Evolutionary conservation across 1,284 basidiomycete genomes (phyloP).

Genomic region (Phlebopus sp.): DNA sequence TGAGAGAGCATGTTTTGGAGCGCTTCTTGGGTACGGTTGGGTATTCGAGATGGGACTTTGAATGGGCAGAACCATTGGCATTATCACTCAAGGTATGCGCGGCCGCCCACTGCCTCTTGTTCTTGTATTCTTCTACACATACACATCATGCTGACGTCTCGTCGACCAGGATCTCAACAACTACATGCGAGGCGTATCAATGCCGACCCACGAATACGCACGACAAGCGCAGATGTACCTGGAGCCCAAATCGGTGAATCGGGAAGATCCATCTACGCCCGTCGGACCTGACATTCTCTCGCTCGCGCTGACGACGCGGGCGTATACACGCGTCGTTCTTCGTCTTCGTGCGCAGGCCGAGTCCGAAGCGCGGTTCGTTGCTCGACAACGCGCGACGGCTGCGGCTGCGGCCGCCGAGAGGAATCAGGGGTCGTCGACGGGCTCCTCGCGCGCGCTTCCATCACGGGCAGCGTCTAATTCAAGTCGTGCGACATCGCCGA

Average conservation of each 20-base stretch:
- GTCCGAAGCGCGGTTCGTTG: constrained; percentile 35
- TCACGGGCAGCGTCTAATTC: constrained; percentile 36
- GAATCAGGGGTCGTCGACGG: not conserved
- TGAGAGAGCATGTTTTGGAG: constrained; percentile 64
- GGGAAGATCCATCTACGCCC: constrained; percentile 19
- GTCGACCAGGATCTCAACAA: constrained; percentile 63
- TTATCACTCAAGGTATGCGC: constrained; percentile 57
- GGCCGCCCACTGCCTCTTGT: not conserved
- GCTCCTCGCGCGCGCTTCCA: constrained; percentile 16
- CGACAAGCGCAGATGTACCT: constrained; percentile 55
- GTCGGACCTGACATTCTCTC: constrained; percentile 39
- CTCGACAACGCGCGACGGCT: constrained; percentile 28
- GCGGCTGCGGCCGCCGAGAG: constrained; percentile 14
- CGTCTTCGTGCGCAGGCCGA: constrained; percentile 75
- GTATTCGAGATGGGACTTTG: constrained; percentile 62
- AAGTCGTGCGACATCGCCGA: constrained; percentile 65
- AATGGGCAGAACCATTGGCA: constrained; percentile 54
- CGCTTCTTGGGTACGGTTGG: constrained; percentile 66
- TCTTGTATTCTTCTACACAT: no score
- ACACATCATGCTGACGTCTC: not conserved
- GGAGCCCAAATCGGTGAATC: constrained; percentile 39
- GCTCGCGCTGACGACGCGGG: constrained; percentile 57
- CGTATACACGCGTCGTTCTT: constrained; percentile 72
- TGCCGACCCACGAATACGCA: constrained; percentile 69
- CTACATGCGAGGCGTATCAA: constrained; percentile 74